phyloP scores from a whole-genome alignment of 176 grass and related monocot genomes.

The Typha latifolia region DNA sequence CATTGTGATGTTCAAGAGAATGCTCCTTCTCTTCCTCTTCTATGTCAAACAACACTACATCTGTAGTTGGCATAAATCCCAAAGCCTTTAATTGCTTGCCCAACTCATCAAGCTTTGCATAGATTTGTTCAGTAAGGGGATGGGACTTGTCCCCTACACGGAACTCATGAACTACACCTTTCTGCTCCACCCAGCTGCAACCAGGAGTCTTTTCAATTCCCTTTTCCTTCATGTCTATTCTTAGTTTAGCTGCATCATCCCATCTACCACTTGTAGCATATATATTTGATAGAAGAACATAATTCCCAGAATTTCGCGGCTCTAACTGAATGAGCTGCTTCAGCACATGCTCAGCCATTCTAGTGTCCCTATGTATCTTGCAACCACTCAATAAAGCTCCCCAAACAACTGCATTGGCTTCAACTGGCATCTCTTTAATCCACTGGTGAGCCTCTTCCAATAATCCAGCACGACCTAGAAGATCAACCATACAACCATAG shows the following conservation, averaged over 20 bases:
- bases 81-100: constrained; percentile 42
- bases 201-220: constrained; percentile 44
- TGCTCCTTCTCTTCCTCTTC: constrained; percentile 59
- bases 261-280: constrained; percentile 47
- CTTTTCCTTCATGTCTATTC: constrained; percentile 38
- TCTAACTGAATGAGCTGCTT: constrained; percentile 50
- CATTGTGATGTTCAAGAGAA: constrained; percentile 54
- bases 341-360: constrained; percentile 41
- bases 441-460: constrained; percentile 41
- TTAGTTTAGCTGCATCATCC: constrained; percentile 53
- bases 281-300: constrained; percentile 60
- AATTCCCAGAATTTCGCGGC: constrained; percentile 56
- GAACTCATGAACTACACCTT: constrained; percentile 48
- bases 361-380: constrained; percentile 31
- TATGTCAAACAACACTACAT: constrained; percentile 64
- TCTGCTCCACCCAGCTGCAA: constrained; percentile 52
- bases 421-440: constrained; percentile 49
- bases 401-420: constrained; percentile 56
- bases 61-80: constrained; percentile 48
- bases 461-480: constrained; percentile 54
- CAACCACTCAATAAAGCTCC: constrained; percentile 59
- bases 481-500: constrained; percentile 57
- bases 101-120: constrained; percentile 40
- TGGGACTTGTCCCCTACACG: constrained; percentile 49
- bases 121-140: constrained; percentile 35